These are phyloP conservation scores for Tuber calosporum DNA, from an alignment of 495 filamentous ascomycete genomes.

Conservation along the genomic window DNA sequence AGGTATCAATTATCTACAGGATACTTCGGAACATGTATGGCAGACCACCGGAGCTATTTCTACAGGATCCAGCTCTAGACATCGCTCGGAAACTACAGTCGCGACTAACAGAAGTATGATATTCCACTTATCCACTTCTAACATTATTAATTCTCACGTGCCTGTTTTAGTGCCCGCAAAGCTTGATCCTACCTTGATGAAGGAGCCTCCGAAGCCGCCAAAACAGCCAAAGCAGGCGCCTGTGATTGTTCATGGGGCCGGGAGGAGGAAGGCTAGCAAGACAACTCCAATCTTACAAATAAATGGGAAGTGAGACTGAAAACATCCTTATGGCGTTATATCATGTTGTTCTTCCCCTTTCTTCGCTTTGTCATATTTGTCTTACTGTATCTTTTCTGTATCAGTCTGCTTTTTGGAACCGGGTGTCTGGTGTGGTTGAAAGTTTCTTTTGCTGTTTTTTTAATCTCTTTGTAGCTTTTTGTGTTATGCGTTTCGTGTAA, in stretches of 20 bases:
- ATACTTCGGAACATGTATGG: slow-evolving; percentile 89
- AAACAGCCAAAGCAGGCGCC: slow-evolving; percentile 44
- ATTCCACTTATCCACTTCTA: slow-evolving; percentile 15
- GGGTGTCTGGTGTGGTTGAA: slow-evolving; percentile 34
- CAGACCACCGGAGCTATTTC: slow-evolving; percentile 70
- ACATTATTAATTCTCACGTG: slow-evolving; percentile 39
- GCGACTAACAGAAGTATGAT: slow-evolving; percentile 54
- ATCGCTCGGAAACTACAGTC: slow-evolving; percentile 62
- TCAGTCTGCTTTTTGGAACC: slow-evolving; percentile 32
- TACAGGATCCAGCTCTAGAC: slow-evolving; percentile 54
- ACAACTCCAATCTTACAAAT: slow-evolving; percentile 34
- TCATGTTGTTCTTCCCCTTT: slow-evolving; percentile 21
- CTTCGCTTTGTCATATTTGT: slow-evolving; percentile 27
- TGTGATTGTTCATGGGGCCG: slow-evolving; percentile 19
- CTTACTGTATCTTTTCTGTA: slow-evolving; percentile 16
- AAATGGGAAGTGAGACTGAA: slow-evolving; percentile 34
- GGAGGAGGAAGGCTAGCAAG: slow-evolving; percentile 27
- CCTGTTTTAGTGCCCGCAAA: slow-evolving; percentile 64
- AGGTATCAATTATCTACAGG: slow-evolving; percentile 65
- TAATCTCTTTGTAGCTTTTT: not conserved
- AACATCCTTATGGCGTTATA: slow-evolving; percentile 22
- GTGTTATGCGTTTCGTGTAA: not conserved
- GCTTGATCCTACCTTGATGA: slow-evolving; percentile 78
- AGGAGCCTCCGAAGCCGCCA: slow-evolving; percentile 52
- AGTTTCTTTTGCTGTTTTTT: slow-evolving; percentile 7